Percentiles rank a stretch among this genome's conserved stretches.
phyloP scores from a whole-genome alignment of 495 filamentous ascomycete species.

The Tuber borchii region DNA sequence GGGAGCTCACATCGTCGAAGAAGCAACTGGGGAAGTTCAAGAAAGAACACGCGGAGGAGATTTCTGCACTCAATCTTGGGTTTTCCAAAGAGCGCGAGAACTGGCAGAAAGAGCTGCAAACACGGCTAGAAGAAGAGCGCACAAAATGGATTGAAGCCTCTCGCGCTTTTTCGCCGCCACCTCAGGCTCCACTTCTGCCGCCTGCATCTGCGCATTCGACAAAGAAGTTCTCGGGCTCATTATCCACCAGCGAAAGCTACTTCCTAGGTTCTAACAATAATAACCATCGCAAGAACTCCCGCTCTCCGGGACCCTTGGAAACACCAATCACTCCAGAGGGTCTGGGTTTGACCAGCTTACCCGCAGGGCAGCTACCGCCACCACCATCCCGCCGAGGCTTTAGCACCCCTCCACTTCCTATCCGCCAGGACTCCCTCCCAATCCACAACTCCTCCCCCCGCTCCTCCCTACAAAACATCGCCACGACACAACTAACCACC shows the following conservation, averaged over 20 bases:
- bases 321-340: not conserved
- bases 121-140: conserved; percentile 65
- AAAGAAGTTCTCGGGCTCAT: conserved; percentile 31
- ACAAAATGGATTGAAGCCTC: conserved; percentile 62
- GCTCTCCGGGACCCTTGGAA: not conserved
- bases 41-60: conserved; percentile 53
- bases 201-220: conserved; percentile 48
- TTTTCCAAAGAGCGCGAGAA: conserved; percentile 63
- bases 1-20: conserved; percentile 44
- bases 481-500: conserved; percentile 25
- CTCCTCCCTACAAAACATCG: conserved; percentile 44
- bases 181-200: conserved; percentile 49
- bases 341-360: not conserved
- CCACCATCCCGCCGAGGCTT: conserved; percentile 23
- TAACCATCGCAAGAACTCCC: not conserved
- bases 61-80: conserved; percentile 63
- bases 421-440: conserved; percentile 41
- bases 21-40: not conserved
- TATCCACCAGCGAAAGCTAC: conserved; percentile 40
- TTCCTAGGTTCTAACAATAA: conserved; percentile 40
- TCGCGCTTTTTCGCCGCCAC: conserved; percentile 43
- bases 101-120: conserved; percentile 56
- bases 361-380: conserved; percentile 10
- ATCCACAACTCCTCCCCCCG: conserved; percentile 48
- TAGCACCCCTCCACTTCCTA: conserved; percentile 22